Base-by-base conservation (phyloP, 129 eudicot genomes). In the Logfia minima region DNA sequence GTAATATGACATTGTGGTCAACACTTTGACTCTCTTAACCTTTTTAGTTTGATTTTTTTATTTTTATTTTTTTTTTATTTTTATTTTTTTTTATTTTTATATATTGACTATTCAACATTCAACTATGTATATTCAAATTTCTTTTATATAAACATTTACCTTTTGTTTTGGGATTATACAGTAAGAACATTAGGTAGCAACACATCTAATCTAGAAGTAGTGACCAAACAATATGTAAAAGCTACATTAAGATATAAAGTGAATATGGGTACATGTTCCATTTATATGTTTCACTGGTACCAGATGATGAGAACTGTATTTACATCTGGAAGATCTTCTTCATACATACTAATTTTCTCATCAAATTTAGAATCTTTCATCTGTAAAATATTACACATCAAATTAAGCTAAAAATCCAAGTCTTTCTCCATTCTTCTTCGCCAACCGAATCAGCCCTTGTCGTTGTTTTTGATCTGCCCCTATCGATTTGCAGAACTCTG, bases 391-490 rank as follows among this genome's bases (percentile, higher is more conserved):
- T 59, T 66, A 4, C 83, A 73, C 83, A 52, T 78, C 82, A 55
- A 21, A 11, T 56, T 61, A 94, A 17, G 98, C 96, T 53, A 94
- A 90, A 37, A 94, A 94, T 24, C 97, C 98, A 8, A 94, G 93
- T 78, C 71, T 87, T 74, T 94, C 98, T 24, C 98, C 98, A 37
- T 94, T 94, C 83, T 94, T 94, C 93, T 94, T 94, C 3, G 98
- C 98, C 79, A 94, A 69, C 39, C 98, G 88, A 81, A 94, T 94
- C 51, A 94, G 84, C 76, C 98, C 98, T 83, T 94, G 98, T 67
- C 98, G 84, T 89, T 94, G 98, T 32, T 94, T 94, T 14, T 84
- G 26, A 83, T 94, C 98, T 53, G 98, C 98, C 69, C 98, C 98
- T 59, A 94, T 94, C 26, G 98, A 83, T 80, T 94, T 94, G 88